phyloP scores from a whole-genome alignment of 495 filamentous ascomycete species.

The Xylaria bambusicola region DNA sequence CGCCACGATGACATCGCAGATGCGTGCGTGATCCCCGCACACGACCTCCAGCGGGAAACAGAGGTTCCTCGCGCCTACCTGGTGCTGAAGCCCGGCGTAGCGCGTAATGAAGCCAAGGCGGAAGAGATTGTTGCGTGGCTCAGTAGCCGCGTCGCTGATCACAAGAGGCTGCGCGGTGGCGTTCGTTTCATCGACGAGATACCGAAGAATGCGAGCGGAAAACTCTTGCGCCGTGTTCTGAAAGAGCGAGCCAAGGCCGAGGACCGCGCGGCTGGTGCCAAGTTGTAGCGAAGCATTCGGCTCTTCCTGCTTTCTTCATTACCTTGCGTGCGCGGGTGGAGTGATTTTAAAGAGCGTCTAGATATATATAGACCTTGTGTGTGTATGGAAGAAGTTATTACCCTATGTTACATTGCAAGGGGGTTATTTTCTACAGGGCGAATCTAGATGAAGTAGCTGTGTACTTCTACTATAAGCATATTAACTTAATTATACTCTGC shows the following conservation, averaged over 20 bases:
- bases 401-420: too few species aligned
- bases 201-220: conserved; percentile 84
- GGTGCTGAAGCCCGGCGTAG: conserved; percentile 60
- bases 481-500: too few species aligned
- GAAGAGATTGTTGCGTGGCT: conserved; percentile 66
- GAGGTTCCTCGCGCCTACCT: conserved; percentile 87
- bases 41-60: conserved; percentile 66
- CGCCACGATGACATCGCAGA: conserved; percentile 75
- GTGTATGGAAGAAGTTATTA: neutral
- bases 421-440: too few species aligned
- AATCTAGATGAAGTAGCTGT: too few species aligned
- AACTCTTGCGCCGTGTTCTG: conserved; percentile 77
- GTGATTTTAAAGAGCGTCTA: too few species aligned
- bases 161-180: conserved; percentile 79
- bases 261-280: conserved; percentile 30
- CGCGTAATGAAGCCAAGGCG: conserved; percentile 52
- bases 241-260: conserved; percentile 41
- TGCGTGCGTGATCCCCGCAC: conserved; percentile 81
- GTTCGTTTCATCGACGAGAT: conserved; percentile 79
- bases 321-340: too few species aligned
- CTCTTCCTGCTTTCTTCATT: too few species aligned
- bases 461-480: too few species aligned
- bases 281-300: conserved; percentile 20
- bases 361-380: neutral
- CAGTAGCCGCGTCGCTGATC: conserved; percentile 47